phyloP scores from a whole-genome alignment of 129 eudicot species.

The Oenanthe sinensis region DNA sequence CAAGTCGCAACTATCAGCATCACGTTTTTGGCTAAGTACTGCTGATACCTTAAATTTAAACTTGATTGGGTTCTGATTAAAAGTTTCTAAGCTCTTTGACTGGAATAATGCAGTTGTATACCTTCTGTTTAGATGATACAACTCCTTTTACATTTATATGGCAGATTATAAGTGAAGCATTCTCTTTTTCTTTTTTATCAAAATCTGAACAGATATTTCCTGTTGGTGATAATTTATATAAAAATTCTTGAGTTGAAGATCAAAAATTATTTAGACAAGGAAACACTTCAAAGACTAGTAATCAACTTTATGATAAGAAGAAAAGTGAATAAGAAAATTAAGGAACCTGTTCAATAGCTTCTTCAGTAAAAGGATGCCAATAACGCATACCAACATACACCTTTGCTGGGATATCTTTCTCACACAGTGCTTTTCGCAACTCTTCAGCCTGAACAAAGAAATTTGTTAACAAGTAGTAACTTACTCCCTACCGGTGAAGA shows the following conservation, averaged over 20 bases:
- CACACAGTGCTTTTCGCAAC: slow-evolving; percentile 74
- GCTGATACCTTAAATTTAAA: neutral
- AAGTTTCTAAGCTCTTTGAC: neutral
- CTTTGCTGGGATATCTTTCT: slow-evolving; percentile 84
- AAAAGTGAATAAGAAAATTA: neutral
- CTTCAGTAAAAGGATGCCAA: slow-evolving; percentile 99
- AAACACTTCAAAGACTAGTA: neutral
- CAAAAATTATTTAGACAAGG: neutral
- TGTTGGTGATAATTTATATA: neutral
- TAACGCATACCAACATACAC: slow-evolving; percentile 99
- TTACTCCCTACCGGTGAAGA: neutral
- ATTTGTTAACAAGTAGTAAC: neutral
- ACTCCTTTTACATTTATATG: neutral
- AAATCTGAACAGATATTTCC: neutral
- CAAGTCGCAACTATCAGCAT: neutral
- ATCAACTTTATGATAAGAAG: neutral
- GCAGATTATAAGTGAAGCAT: neutral
- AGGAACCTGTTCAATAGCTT: slow-evolving; percentile 87
- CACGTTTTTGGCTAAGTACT: neutral
- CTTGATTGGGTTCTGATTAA: neutral
- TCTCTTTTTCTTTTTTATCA: neutral
- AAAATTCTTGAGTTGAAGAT: neutral
- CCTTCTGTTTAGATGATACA: neutral
- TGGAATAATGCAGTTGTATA: neutral
- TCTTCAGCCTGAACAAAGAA: slow-evolving; percentile 62